A percentile compares a stretch with the other conserved stretches of the same genome.
Conservation (phyloP, 208 protist genomes). For the Wallacemonas sp. region DNA sequence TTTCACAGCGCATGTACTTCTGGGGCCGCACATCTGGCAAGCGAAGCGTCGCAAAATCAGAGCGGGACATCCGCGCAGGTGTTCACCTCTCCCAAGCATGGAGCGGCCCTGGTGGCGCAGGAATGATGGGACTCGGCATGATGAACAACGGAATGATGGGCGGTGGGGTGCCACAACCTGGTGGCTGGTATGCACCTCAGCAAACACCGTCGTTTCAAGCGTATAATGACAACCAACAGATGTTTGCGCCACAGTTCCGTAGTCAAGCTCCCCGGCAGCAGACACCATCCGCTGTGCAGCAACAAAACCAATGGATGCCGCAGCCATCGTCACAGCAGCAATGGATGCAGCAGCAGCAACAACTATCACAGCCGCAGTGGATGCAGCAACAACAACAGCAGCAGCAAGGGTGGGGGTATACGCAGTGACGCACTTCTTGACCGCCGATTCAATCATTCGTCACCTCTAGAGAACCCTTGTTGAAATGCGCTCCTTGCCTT, state of each 20-base stretch:
- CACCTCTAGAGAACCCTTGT: not conserved
- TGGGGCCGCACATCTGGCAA: slow-evolving; percentile 46
- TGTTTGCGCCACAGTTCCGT: slow-evolving; percentile 1
- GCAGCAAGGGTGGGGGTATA: not conserved
- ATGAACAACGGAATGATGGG: too few relatives aligned
- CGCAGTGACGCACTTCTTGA: too few relatives aligned
- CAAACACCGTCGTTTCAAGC: not conserved
- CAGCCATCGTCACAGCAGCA: slow-evolving; percentile 1
- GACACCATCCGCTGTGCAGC: not conserved
- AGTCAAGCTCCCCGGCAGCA: not conserved
- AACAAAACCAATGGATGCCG: not conserved
- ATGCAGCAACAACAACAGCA: slow-evolving; percentile 6
- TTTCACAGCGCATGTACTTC: slow-evolving; percentile 46
- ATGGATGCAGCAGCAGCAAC: not conserved
- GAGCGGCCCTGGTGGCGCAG: not conserved
- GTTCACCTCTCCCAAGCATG: slow-evolving; percentile 20
- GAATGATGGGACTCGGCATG: slow-evolving; percentile 2
- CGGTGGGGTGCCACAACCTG: not conserved
- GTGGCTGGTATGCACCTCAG: not conserved
- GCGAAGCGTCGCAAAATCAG: slow-evolving; percentile 33
- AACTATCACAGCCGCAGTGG: not conserved
- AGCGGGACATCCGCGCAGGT: slow-evolving; percentile 73
- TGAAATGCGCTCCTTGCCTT: not conserved
- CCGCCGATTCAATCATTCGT: too few relatives aligned
- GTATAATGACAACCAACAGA: not conserved